These are phyloP conservation scores for Chlorencoelia australis DNA, from an alignment of 2,329 filamentous ascomycete species.

Conservation along the genomic window DNA sequence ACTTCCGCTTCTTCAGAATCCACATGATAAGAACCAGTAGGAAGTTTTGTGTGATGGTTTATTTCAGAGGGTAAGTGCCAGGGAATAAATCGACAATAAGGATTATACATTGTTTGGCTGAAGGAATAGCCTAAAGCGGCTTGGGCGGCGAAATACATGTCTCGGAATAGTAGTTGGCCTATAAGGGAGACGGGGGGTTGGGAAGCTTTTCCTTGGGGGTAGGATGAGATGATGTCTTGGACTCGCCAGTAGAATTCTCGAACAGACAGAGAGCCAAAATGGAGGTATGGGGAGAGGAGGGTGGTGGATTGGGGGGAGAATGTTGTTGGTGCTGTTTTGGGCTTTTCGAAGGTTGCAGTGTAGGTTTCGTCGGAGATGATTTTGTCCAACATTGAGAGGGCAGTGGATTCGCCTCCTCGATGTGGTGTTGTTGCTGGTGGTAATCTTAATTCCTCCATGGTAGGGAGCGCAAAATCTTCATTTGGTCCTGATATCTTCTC, in stretches of 20 bases:
- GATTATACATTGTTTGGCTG: slow-evolving; percentile 54
- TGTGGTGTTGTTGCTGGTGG: slow-evolving; percentile 58
- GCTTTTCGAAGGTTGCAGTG: slow-evolving; percentile 66
- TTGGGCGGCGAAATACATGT: slow-evolving; percentile 78
- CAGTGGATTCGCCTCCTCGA: slow-evolving; percentile 59
- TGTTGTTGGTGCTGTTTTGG: slow-evolving; percentile 62
- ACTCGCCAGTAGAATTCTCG: slow-evolving; percentile 66
- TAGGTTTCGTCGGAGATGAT: slow-evolving; percentile 55
- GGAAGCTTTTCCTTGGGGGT: slow-evolving; percentile 36
- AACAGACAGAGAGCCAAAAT: slow-evolving; percentile 63
- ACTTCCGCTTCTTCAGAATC: slow-evolving; percentile 50
- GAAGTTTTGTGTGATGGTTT: slow-evolving; percentile 32
- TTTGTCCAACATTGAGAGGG: slow-evolving; percentile 45
- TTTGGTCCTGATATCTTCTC: slow-evolving; percentile 53
- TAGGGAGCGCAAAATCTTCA: slow-evolving; percentile 60
- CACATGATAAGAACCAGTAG: slow-evolving; percentile 52
- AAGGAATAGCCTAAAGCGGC: slow-evolving; percentile 56
- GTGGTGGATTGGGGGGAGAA: slow-evolving; percentile 67
- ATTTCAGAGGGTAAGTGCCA: slow-evolving; percentile 62
- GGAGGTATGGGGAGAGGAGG: slow-evolving; percentile 60
- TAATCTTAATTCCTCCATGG: slow-evolving; percentile 60
- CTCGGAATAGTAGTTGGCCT: slow-evolving; percentile 66
- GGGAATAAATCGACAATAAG: slow-evolving; percentile 61
- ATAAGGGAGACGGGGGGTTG: slow-evolving; percentile 57
- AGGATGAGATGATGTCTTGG: slow-evolving; percentile 48